Evolutionary conservation across 805 yeast genomes (phyloP), one percentile per base, ranked within the genome.

Genomic region (Ogataea trehaloabstinens): DNA sequence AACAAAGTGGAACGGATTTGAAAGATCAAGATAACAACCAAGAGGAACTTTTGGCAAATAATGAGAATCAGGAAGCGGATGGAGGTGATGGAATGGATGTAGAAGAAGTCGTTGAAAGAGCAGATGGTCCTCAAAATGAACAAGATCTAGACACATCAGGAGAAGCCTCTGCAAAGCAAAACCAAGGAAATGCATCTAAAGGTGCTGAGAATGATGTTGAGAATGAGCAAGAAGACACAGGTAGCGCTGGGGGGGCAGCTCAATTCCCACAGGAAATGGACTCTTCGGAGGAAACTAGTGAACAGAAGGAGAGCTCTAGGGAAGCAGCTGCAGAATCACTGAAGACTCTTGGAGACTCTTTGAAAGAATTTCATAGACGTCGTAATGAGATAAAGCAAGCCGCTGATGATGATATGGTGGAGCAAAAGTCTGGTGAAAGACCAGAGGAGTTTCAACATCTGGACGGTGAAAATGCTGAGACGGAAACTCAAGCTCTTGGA

Each of bases 401-500:
- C 7, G 63, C 74, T 3, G 77, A 74, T 36, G 78, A 78, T 28
- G 67, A 67, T 20, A 67, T 73, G 31, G 66, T 58, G 19, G 80
- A 80, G 10, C 73, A 76, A 37, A 64, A 68, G 18, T 79, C 81
- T 10, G 80, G 76, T 42, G 82, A 79, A 44, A 73, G 80, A 35
- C 90, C 95, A 0, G 95, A 88, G 55, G 95, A 88, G 52, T 85
- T 88, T 60, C 87, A 86, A 56, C 93, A 86, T 53, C 69, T 83
- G 35, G 87, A 85, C 28, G 90, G 89, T 34, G 90, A 82, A 32
- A 82, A 84, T 44, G 78, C 91, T 3, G 80, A 82, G 20, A 71
- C 67, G 40, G 90, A 86, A 35, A 86, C 95, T 0, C 98, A 93
- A 61, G 99, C 98, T 1, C 66, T 93, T 36, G 98, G 98, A 17